Conservation (phyloP, 495 filamentous ascomycete genomes). For the Copromyces sp. region DNA sequence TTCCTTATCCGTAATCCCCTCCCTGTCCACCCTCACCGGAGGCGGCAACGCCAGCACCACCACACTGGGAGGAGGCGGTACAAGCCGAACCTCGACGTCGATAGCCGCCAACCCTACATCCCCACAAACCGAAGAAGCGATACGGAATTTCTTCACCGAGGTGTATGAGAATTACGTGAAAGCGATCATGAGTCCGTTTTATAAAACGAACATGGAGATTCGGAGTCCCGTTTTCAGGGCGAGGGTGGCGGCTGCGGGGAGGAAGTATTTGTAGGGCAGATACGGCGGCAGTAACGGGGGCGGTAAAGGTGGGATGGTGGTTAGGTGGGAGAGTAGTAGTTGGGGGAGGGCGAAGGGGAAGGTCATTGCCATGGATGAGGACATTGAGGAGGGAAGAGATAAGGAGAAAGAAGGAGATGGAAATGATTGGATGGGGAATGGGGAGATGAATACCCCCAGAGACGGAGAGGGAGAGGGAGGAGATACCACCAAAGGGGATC, state of each 20-base stretch:
- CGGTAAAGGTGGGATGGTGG: background rate
- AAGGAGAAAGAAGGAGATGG: background rate
- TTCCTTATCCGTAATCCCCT: background rate
- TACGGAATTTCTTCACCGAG: conserved; percentile 85
- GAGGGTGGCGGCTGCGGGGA: conserved; percentile 74
- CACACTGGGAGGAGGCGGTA: background rate
- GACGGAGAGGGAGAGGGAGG: background rate
- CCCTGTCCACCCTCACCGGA: background rate
- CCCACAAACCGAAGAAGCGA: conserved; percentile 86
- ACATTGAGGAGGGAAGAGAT: background rate
- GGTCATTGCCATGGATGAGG: background rate
- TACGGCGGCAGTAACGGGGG: background rate
- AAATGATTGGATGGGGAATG: background rate
- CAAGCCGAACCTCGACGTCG: conserved; percentile 45
- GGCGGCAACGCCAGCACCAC: background rate
- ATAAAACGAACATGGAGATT: conserved; percentile 69
- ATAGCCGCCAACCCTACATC: conserved; percentile 73
- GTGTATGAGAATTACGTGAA: conserved; percentile 94
- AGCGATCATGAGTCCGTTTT: conserved; percentile 96
- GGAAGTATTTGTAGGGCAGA: conserved; percentile 66
- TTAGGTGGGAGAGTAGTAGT: background rate
- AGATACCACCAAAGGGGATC: background rate
- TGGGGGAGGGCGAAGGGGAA: background rate
- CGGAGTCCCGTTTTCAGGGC: conserved; percentile 73
- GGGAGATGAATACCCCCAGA: background rate